Evolutionary conservation across 768 basidiomycete genomes (phyloP), one percentile per base, ranked within the genome.

Genomic region (Crepidotus variabilis): DNA sequence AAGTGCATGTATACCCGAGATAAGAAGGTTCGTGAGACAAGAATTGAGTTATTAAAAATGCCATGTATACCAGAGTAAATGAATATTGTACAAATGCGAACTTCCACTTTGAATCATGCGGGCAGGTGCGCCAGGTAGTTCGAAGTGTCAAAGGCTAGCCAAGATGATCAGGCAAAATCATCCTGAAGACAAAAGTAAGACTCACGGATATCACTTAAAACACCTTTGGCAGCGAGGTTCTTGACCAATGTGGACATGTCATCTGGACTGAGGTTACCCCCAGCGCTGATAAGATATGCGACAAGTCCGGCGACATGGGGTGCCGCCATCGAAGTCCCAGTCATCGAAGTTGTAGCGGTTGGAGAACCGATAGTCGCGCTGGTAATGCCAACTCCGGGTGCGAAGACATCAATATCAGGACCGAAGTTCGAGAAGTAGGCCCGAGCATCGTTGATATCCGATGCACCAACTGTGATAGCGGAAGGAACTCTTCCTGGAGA

Each of bases 401-500:
- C 54, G 20, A 48, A 55, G 16, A 55, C 33, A 11, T 55, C 54
- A 20, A 55, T 46, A 21, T 34, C 33, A 8, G 14, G 11, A 6
- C 54, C 54, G 32, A 32, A 55, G 47, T 55, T 55, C 18, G 54
- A 55, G 33, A 55, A 55, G 9, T 21, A 32, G 1, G 54, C 54
- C 24, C 46, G 46, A n/a, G 24, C 45, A 24, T 55, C 54, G 14
- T 22, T 21, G 11, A 55, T 34, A 28, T 22, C 35, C 6, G 46
- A 28, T 20, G 54, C 54, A 22, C 46, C 54, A 16, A 55, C 54
- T 10, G 54, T 55, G 0, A 55, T 33, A 16, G 47, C 54, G 22
- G 3, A 4, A 20, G 47, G 47, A 22, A n/a, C 69, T 47, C 69
- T 65, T 11, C 71, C 72, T 14, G 72, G 75, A 18, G 65, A 68